Base-by-base conservation (phyloP, 176 grass and related monocot species). In the Cenchrus fungigraminus region DNA sequence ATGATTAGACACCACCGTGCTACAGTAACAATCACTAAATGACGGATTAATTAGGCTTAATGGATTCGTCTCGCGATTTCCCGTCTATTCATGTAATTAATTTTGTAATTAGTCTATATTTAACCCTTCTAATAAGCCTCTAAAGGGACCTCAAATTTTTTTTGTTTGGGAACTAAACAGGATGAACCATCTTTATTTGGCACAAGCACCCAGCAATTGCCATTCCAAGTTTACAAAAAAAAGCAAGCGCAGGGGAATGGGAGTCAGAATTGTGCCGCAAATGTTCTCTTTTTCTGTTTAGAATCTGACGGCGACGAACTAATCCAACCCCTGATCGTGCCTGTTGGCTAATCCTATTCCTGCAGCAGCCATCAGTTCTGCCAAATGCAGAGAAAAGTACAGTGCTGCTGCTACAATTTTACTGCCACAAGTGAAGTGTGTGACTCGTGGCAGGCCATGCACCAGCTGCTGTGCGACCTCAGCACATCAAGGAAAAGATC, bases 401-500 rank as follows among this genome's bases (percentile, higher is more conserved):
- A 52, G 77, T 66, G 20, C 29, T 37, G 34, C 22, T 46, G 22
- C 16, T 14, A 54, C 54, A 25, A 25, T 75, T 81, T 81, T 55
- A 53, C 72, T 44, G 13, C 46, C 15, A 9, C 77, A 20, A 22
- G 8, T 10, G 37, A 11, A 37, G 9, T 12, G 37, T 40, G 37
- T 2, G 42, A 11, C 37, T 77, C 54, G 42, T 70, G 79, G 42
- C 89, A 68, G 53, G 15, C 4, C 47, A 13, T 4, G 84, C 60
- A 51, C 20, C 32, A n/a, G 40, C 71, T 53, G 12, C 29, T 37
- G 64, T 37, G 14, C 46, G 14, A 73, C 52, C 14, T 43, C 77
- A 40, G 8, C 53, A 34, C 64, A 79, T 79, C 74, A 79, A 17
- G 19, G 15, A 12, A 87, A 86, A 79, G 74, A 90, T 87, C 68